A percentile compares a stretch with the other conserved stretches of the same genome.
These are phyloP conservation scores for Phaeomoniella chlamydospora DNA, from an alignment of 2,329 filamentous ascomycete genomes.

Conservation along the genomic window DNA sequence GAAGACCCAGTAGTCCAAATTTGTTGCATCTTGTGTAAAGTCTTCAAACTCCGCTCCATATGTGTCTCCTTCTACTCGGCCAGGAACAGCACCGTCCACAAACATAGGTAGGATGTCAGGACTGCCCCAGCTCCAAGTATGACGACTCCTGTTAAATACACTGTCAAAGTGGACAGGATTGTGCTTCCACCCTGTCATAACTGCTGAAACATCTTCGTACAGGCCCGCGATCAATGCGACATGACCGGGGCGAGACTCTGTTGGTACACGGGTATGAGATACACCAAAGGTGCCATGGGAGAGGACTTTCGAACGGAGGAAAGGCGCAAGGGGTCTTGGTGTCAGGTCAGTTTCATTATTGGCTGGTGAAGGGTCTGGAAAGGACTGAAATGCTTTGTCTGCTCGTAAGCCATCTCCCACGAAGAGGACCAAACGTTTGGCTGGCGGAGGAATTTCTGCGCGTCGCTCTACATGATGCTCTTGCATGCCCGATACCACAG, in stretches of 20 bases:
- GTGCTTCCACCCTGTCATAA: constrained; percentile 95
- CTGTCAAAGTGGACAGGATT: constrained; percentile 98
- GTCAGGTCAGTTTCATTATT: constrained; percentile 48
- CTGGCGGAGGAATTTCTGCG: constrained; percentile 51
- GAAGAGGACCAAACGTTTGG: constrained; percentile 80
- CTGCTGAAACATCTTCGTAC: constrained; percentile 95
- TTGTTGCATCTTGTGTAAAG: constrained; percentile 66
- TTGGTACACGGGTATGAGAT: constrained; percentile 91
- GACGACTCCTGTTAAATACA: constrained; percentile 89
- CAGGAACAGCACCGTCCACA: constrained; percentile 75
- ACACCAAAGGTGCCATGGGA: constrained; percentile 90
- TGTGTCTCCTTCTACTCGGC: constrained; percentile 71
- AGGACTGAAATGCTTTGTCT: constrained; percentile 92
- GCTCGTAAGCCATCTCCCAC: constrained; percentile 95
- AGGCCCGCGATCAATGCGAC: constrained; percentile 92
- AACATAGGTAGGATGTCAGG: constrained; percentile 98
- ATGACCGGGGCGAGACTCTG: constrained; percentile 89
- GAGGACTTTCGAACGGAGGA: constrained; percentile 75
- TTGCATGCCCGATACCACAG: constrained; percentile 90
- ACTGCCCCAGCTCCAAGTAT: constrained; percentile 99
- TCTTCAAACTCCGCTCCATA: constrained; percentile 82
- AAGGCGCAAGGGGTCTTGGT: constrained; percentile 75
- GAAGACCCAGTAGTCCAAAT: constrained; percentile 90
- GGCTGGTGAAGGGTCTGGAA: constrained; percentile 66
- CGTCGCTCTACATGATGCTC: constrained; percentile 57